Conservation (phyloP, 768 basidiomycete species). For the Leccinum arenicola region DNA sequence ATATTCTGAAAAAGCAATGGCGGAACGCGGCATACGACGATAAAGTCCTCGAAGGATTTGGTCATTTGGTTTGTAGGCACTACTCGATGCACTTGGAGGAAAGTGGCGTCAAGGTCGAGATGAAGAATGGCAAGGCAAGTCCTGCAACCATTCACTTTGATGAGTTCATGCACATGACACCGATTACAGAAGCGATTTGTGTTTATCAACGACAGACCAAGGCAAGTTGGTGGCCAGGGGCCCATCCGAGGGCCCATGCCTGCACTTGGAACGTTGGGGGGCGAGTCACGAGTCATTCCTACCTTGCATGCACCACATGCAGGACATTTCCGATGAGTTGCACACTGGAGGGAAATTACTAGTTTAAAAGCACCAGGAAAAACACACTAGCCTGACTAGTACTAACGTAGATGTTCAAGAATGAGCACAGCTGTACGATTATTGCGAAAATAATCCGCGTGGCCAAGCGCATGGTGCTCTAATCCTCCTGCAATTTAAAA, state of each 20-base stretch:
- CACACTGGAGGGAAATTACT: background rate
- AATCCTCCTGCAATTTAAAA: slow-evolving; percentile 2
- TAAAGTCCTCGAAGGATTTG: slow-evolving; percentile 22
- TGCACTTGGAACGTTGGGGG: slow-evolving; percentile 19
- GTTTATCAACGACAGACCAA: slow-evolving; percentile 6
- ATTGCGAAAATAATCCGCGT: background rate
- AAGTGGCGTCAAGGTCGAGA: slow-evolving; percentile 16
- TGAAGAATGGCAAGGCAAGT: slow-evolving; percentile 20
- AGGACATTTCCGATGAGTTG: slow-evolving; percentile 1
- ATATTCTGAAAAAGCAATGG: slow-evolving; percentile 36
- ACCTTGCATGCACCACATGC: slow-evolving; percentile 18
- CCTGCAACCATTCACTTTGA: background rate
- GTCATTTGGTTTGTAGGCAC: slow-evolving; percentile 25
- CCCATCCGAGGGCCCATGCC: slow-evolving; percentile 25
- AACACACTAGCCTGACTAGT: background rate
- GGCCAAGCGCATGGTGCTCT: background rate
- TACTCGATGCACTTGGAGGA: slow-evolving; percentile 24
- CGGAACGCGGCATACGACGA: slow-evolving; percentile 32
- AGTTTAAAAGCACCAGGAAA: background rate
- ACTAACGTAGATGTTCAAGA: background rate
- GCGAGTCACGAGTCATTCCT: slow-evolving; percentile 25
- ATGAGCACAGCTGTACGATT: background rate
- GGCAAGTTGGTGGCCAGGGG: background rate
- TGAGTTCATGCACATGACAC: background rate
- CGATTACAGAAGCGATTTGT: slow-evolving; percentile 14